phyloP scores from a whole-genome alignment of 768 basidiomycete genomes.

The Macrocybe gigantea region DNA sequence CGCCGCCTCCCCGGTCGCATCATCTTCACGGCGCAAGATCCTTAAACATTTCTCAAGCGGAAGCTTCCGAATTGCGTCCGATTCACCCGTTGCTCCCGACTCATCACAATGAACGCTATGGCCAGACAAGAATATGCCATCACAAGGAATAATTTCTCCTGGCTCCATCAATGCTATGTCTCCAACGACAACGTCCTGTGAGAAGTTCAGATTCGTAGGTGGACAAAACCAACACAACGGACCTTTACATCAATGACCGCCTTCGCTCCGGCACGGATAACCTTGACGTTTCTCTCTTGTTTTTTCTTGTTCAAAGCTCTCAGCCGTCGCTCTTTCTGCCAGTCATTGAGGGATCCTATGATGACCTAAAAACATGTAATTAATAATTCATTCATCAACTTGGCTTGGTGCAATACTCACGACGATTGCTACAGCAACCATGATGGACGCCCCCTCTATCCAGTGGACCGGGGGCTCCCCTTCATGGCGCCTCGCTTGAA shows the following conservation, averaged over 20 bases:
- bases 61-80: too few species aligned
- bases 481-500: constrained; percentile 58
- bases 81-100: too few species aligned
- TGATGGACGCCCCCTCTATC: constrained; percentile 90
- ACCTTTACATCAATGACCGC: constrained; percentile 80
- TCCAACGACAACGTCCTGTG: background rate
- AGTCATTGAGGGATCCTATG: constrained; percentile 95
- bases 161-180: background rate
- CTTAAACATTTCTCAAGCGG: background rate
- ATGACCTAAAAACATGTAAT: constrained; percentile 44
- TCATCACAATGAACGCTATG: too few species aligned
- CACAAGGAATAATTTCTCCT: background rate
- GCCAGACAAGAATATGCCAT: too few species aligned
- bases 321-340: constrained; percentile 98
- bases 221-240: constrained; percentile 1
- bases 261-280: constrained; percentile 68
- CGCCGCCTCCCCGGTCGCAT: background rate
- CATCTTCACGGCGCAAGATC: background rate
- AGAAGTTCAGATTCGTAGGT: background rate
- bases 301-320: constrained; percentile 88
- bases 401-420: constrained; percentile 30
- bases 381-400: background rate
- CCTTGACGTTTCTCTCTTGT: constrained; percentile 88
- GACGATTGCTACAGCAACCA: constrained; percentile 71
- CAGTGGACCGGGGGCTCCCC: constrained; percentile 87